Conservation (phyloP, 2,329 filamentous ascomycete species). For the Chrysoporthe deuterocubensis region DNA sequence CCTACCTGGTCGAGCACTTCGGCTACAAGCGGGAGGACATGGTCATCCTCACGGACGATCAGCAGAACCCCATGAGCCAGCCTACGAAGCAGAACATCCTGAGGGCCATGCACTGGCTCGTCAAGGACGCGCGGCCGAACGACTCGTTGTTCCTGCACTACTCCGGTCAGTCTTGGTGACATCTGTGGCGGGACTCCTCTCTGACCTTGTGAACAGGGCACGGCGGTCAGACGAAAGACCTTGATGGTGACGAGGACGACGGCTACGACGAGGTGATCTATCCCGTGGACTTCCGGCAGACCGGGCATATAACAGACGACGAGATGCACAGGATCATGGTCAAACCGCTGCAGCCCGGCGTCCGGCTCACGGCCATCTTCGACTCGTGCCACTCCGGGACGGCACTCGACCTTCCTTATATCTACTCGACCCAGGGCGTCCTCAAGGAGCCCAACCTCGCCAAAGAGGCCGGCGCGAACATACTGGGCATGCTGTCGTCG, state of each 20-base stretch:
- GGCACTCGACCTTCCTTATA: conserved; percentile 68
- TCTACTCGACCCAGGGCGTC: conserved; percentile 71
- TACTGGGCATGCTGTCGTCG: conserved; percentile 62
- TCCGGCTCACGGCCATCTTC: conserved; percentile 65
- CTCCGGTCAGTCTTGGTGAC: conserved; percentile 64
- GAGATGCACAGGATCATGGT: conserved; percentile 80
- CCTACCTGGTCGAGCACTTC: conserved; percentile 85
- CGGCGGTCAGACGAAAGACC: conserved; percentile 79
- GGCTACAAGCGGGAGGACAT: conserved; percentile 95
- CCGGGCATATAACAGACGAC: conserved; percentile 82
- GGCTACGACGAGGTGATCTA: conserved; percentile 86
- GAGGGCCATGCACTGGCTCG: conserved; percentile 96
- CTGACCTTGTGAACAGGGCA: conserved; percentile 56
- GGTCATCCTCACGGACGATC: conserved; percentile 95
- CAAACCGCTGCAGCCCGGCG: conserved; percentile 57
- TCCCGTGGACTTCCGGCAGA: conserved; percentile 77
- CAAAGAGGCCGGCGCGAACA: conserved; percentile 68
- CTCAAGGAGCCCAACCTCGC: conserved; percentile 71
- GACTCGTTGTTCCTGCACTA: conserved; percentile 98
- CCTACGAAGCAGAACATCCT: conserved; percentile 95
- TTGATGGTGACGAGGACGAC: conserved; percentile 80
- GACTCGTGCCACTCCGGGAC: conserved; percentile 71
- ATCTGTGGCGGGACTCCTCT: background rate
- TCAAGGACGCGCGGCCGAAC: conserved; percentile 89
- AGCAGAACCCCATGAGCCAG: conserved; percentile 96